Evolutionary conservation across 148 eudicot species (phyloP).

Genomic region (Diospyros lotus): DNA sequence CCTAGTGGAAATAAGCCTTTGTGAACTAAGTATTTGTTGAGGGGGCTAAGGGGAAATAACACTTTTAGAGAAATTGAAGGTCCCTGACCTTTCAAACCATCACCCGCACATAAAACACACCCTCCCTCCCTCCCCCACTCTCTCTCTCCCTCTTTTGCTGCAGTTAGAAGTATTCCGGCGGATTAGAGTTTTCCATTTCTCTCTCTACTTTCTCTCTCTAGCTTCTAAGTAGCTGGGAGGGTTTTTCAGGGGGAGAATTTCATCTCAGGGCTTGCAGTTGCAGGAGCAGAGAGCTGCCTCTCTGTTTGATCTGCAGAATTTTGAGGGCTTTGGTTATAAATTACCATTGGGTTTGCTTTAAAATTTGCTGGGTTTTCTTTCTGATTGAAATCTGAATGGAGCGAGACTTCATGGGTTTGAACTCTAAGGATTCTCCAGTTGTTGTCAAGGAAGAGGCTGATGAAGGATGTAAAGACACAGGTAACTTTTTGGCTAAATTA

Average conservation of each 20-base stretch:
- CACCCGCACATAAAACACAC: no score
- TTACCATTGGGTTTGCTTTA: neutral
- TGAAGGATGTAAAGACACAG: conserved; percentile 24
- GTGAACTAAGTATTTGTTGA: no score
- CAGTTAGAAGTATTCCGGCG: conserved; percentile 14
- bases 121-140: neutral
- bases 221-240: neutral
- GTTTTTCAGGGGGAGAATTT: neutral
- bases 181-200: neutral
- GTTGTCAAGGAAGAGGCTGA: conserved; percentile 25
- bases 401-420: conserved; percentile 39
- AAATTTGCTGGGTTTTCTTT: neutral
- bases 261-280: conserved; percentile 5
- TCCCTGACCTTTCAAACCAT: no score
- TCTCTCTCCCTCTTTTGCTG: conserved; percentile 2
- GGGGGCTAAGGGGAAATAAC: no score
- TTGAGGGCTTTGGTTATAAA: neutral
- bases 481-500: conserved; percentile 9
- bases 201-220: conserved; percentile 12
- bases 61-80: no score
- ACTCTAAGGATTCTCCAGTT: conserved; percentile 19
- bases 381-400: conserved; percentile 24
- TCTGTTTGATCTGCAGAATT: conserved; percentile 3
- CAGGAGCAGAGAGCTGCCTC: neutral
- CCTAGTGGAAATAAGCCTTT: no score